Evolutionary conservation across 2,329 filamentous ascomycete genomes (phyloP).

Genomic region (Fonsecaea monophora): DNA sequence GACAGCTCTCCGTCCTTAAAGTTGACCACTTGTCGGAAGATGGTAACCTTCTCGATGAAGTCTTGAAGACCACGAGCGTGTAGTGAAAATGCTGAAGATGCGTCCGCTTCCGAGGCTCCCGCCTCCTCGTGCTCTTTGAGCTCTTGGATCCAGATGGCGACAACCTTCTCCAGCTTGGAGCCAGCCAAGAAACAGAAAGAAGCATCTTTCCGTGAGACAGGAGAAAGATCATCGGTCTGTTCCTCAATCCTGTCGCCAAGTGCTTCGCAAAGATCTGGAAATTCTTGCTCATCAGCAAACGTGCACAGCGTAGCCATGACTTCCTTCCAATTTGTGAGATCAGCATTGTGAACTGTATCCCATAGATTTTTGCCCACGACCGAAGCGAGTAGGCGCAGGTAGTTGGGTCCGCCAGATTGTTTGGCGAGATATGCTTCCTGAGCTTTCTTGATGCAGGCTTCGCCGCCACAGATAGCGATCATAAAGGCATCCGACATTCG

Average conservation of each 20-base stretch:
- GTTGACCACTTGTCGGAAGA: constrained; percentile 92
- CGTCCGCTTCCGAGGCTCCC: constrained; percentile 70
- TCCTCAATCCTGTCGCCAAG: constrained; percentile 90
- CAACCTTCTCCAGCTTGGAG: constrained; percentile 96
- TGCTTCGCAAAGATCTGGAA: constrained; percentile 92
- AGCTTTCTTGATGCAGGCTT: constrained; percentile 91
- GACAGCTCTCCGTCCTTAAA: constrained; percentile 79
- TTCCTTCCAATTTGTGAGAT: constrained; percentile 93
- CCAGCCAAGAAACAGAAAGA: constrained; percentile 96
- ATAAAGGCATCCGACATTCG: constrained; percentile 96
- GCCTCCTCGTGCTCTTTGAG: constrained; percentile 82
- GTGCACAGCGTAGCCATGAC: constrained; percentile 96
- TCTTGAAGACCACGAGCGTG: constrained; percentile 87
- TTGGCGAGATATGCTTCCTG: constrained; percentile 88
- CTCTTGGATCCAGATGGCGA: constrained; percentile 90
- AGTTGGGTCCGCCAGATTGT: constrained; percentile 83
- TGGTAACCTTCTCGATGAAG: constrained; percentile 97
- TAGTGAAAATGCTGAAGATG: constrained; percentile 86
- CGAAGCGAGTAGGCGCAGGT: constrained; percentile 85
- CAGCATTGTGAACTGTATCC: constrained; percentile 97
- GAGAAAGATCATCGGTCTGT: constrained; percentile 61
- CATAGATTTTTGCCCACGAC: constrained; percentile 96
- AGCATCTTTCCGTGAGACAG: constrained; percentile 76
- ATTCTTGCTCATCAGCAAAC: constrained; percentile 88
- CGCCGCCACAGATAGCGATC: constrained; percentile 94